Base-by-base conservation (phyloP, 257 asterid genomes). In the Solanum piurae region DNA sequence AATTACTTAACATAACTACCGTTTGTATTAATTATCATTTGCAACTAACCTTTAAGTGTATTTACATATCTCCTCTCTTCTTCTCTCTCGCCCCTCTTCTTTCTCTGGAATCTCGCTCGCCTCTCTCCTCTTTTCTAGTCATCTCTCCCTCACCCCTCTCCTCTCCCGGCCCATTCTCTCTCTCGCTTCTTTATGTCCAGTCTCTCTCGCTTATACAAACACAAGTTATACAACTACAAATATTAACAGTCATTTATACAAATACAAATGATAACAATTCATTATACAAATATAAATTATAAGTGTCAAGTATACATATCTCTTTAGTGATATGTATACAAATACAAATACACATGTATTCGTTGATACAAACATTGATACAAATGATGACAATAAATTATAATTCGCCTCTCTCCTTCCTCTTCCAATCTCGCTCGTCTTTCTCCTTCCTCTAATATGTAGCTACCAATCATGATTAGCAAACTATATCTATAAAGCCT, bases 31-130 rank as follows among this genome's bases (percentile, higher is more conserved):
- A 16, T 6, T 18, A 52, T 2, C 62, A 18, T 29, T 2, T 0
- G 0, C 9, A 0, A 52, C 62, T 52, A 52, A 0, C n/a, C 0
- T 5, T 52, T 2, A 52, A 18, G 4, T 0, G 23, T 52, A 52
- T 16, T 16, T 52, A 52, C 10, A 6, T 16, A 52, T 52, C n/a
- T 52, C 62, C 62, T 16, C 23, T 52, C 62, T 52, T 52, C 62
- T 9, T 52, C 1, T 18, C 62, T 52, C 62, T 52, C 62, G 2
- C n/a, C 62, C 1, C 62, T 16, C 3, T 52, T 23, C 62, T 16
- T 0, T 52, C n/a, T 0, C 7, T 52, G 0, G 3, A 52, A 52
- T 52, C 62, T 52, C 10, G 9, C n/a, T 52, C 0, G n/a, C 23
- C 62, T 18, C n/a, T 52, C 62, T 52, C 9, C 3, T 52, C 62